phyloP scores from a whole-genome alignment of 257 asterid species.

The Marsdenia floribunda region DNA sequence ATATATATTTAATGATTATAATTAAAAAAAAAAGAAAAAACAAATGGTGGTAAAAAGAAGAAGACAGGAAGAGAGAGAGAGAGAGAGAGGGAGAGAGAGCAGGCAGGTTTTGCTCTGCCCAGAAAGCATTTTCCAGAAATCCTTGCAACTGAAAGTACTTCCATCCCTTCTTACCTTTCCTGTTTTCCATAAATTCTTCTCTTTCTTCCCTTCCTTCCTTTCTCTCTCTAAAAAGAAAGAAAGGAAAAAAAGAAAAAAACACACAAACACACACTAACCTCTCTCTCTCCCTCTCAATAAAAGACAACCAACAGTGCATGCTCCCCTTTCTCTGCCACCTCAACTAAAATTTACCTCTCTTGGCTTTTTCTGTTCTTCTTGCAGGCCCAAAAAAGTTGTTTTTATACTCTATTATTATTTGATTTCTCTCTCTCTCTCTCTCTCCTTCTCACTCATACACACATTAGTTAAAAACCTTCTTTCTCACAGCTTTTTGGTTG shows the following conservation, averaged over 20 bases:
- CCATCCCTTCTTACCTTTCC: conserved; percentile 26
- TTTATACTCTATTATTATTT: conserved; percentile 5
- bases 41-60: conserved; percentile 13
- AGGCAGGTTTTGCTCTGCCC: conserved; percentile 24
- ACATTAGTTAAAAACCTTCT: not conserved
- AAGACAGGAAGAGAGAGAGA: conserved; percentile 28
- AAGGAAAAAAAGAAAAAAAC: too few relatives aligned
- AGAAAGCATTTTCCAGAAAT: conserved; percentile 42
- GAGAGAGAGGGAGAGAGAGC: conserved; percentile 12
- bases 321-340: conserved; percentile 24
- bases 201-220: conserved; percentile 27
- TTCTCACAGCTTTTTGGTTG: not conserved
- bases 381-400: conserved; percentile 16
- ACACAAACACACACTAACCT: too few relatives aligned
- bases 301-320: conserved; percentile 26
- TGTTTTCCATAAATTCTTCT: conserved; percentile 56
- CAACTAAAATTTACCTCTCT: conserved; percentile 18
- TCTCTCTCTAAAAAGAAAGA: not conserved
- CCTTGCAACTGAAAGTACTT: conserved; percentile 55
- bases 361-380: conserved; percentile 17
- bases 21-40: not conserved
- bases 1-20: too few relatives aligned
- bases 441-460: not conserved
- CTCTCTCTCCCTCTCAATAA: not conserved
- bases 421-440: conserved; percentile 3